Evolutionary conservation across 768 basidiomycete genomes (phyloP), one percentile per base, ranked within the genome.

Genomic region (Kwoniella botswanensis): DNA sequence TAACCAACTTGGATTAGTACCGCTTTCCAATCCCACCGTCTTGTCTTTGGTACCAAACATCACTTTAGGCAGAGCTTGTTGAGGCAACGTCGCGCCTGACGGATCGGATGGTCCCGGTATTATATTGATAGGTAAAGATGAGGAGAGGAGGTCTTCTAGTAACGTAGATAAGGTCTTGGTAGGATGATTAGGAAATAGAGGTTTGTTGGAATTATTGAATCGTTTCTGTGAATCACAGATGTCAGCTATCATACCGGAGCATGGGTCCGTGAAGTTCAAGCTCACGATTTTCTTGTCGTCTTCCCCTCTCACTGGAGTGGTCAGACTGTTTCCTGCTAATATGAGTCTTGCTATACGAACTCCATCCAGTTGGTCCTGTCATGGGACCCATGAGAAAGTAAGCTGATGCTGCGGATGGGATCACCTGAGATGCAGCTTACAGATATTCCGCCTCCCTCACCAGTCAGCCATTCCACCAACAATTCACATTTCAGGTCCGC

Each of bases 1-100:
- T 60, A 97, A 84, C 86, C 93, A 98, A 52, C 89, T 88, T 17
- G 97, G 97, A 79, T 98, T 99, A 11, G 93, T 94, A 84, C 92
- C 91, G 76, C 90, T 90, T 22, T 85, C 84, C 79, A 98, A 92
- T 42, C 80, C 82, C 54, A 75, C 74, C 65, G 77, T 76, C 85
- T 85, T 67, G 88, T 86, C 61, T 87, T 87, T 68, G 82, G 41
- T 85, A 67, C 93, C 89, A 71, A 99, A 91, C 91, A 98, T 94
- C 6, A 93, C 91, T 42, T 90, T 88, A 59, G 97, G 97, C 74
- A 98, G 88, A 0, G 93, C 88, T 78, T 97, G 97, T 82, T 99
- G 97, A 3, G 97, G 97, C 74, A 99, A 85, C 50, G 95, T 93
- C 0, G 88, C 87, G 0, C 93, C 93, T 15, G 93, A 88, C 2